phyloP scores from a whole-genome alignment of 2,329 filamentous ascomycete species.

The Nemania abortiva region DNA sequence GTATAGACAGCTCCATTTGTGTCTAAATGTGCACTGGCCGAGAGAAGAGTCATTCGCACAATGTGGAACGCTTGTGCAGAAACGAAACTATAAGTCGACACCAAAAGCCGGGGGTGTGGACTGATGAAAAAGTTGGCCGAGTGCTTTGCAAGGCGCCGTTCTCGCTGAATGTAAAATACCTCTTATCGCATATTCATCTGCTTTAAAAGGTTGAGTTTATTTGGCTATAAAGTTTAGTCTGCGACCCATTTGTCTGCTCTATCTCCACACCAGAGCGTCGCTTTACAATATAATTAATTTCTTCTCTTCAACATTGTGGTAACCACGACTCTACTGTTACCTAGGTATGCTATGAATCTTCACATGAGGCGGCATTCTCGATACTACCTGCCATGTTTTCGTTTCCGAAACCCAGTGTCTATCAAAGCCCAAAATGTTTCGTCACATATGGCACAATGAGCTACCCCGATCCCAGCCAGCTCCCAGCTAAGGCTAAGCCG shows the following conservation, averaged over 20 bases:
- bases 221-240: constrained; percentile 8
- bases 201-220: not conserved
- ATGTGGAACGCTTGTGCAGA: constrained; percentile 22
- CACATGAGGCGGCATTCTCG: not conserved
- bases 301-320: constrained; percentile 1
- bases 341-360: not conserved
- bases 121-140: constrained; percentile 40
- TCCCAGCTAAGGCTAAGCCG: constrained; percentile 79
- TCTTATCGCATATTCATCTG: constrained; percentile 20
- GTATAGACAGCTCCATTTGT: constrained; percentile 42
- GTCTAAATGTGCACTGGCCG: constrained; percentile 17
- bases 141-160: constrained; percentile 38
- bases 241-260: not conserved
- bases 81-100: not conserved
- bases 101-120: constrained; percentile 36
- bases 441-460: constrained; percentile 76
- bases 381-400: constrained; percentile 57
- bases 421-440: constrained; percentile 75
- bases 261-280: constrained; percentile 26
- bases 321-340: not conserved
- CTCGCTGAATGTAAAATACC: constrained; percentile 5
- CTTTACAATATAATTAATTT: constrained; percentile 7
- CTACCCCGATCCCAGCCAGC: constrained; percentile 77
- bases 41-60: constrained; percentile 31
- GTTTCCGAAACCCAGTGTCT: constrained; percentile 59